Conservation (phyloP, 1,284 basidiomycete species). For the Moesziomyces antarcticus region DNA sequence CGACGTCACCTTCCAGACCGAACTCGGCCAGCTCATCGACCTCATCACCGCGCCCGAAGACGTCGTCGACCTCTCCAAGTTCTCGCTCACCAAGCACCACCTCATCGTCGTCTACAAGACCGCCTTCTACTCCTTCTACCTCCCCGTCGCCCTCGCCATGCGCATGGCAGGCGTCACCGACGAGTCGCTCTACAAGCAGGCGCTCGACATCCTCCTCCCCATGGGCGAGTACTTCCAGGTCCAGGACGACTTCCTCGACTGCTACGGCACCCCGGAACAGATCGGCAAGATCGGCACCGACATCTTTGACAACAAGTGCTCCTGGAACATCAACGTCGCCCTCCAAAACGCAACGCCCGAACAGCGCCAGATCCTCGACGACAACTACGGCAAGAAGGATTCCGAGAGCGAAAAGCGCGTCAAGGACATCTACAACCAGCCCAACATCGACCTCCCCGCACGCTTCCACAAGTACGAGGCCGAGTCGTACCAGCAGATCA, state of each 20-base stretch:
- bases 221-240: slow-evolving; percentile 99
- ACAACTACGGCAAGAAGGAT: slow-evolving; percentile 89
- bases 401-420: slow-evolving; percentile 75
- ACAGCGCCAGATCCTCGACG: slow-evolving; percentile 73
- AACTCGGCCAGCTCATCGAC: slow-evolving; percentile 95
- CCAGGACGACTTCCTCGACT: slow-evolving; percentile 98
- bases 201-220: slow-evolving; percentile 86
- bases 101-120: slow-evolving; percentile 98
- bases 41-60: slow-evolving; percentile 94
- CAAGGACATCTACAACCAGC: slow-evolving; percentile 81
- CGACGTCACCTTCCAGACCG: slow-evolving; percentile 91
- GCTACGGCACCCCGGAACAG: slow-evolving; percentile 86
- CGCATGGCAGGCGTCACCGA: slow-evolving; percentile 78
- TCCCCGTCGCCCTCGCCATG: slow-evolving; percentile 95
- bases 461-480: slow-evolving; percentile 84
- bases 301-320: slow-evolving; percentile 98
- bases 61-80: slow-evolving; percentile 84
- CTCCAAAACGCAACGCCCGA: slow-evolving; percentile 77
- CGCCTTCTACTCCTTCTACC: slow-evolving; percentile 97
- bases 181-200: slow-evolving; percentile 79
- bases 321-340: slow-evolving; percentile 94
- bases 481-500: slow-evolving; percentile 73
- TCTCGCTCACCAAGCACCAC: slow-evolving; percentile 85
- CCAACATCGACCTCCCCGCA: slow-evolving; percentile 74
- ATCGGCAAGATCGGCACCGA: slow-evolving; percentile 98